These are phyloP conservation scores for Alternaria tenuissima DNA, from an alignment of 2,329 filamentous ascomycete species.

Conservation along the genomic window DNA sequence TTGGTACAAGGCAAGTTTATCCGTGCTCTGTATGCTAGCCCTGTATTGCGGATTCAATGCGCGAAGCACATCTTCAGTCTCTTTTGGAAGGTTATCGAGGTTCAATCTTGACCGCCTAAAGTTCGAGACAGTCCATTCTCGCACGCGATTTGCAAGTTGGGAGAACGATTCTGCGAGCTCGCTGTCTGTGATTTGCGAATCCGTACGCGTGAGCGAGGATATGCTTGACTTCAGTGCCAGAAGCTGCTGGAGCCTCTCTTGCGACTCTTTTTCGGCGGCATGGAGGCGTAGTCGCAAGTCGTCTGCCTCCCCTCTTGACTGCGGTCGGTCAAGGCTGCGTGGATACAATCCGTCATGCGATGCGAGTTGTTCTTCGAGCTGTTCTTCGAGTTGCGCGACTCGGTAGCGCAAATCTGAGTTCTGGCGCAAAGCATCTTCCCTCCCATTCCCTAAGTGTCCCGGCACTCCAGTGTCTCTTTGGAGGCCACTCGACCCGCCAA, in stretches of 20 bases:
- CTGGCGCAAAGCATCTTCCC: constrained; percentile 30
- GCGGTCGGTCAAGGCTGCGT: background rate
- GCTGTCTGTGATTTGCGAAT: constrained; percentile 70
- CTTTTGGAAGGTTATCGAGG: constrained; percentile 25
- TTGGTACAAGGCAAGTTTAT: constrained; percentile 46
- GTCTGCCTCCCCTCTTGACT: constrained; percentile 35
- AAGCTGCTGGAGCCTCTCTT: constrained; percentile 66
- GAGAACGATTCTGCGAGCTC: constrained; percentile 70
- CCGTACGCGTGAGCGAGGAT: constrained; percentile 69
- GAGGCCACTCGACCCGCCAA: constrained; percentile 2
- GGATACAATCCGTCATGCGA: constrained; percentile 27
- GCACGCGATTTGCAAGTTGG: constrained; percentile 70
- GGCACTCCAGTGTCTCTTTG: background rate
- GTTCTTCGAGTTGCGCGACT: constrained; percentile 37
- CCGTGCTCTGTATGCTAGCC: constrained; percentile 16
- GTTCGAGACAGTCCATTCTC: constrained; percentile 77
- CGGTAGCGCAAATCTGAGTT: constrained; percentile 36
- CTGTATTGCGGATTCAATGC: constrained; percentile 28
- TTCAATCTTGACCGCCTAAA: constrained; percentile 69
- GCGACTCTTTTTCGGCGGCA: constrained; percentile 64
- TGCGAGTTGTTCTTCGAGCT: constrained; percentile 37
- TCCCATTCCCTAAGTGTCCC: background rate
- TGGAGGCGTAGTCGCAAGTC: constrained; percentile 42
- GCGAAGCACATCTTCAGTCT: constrained; percentile 26
- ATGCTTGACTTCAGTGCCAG: constrained; percentile 76